Evolutionary conservation across 208 protist species (phyloP).

Genomic region (Tritrichomonas foetus): DNA sequence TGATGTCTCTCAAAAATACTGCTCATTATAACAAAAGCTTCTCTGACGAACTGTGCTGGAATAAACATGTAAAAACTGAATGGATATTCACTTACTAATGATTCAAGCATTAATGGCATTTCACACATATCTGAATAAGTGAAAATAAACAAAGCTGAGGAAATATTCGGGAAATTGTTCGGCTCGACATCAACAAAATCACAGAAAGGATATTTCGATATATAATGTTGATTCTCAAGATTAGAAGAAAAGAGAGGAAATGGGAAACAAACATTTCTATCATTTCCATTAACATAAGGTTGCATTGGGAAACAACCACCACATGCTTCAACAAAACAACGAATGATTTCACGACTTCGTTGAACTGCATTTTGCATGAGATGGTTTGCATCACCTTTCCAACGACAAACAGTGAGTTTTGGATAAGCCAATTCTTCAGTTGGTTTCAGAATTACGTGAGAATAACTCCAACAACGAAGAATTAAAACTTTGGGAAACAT

Average conservation of each 20-base stretch:
- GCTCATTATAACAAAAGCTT: not conserved
- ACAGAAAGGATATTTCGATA: not conserved
- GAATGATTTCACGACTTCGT: not conserved
- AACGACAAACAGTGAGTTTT: too few relatives aligned
- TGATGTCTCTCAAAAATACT: not conserved
- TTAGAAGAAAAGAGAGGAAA: conserved; percentile 32
- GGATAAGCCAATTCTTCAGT: too few relatives aligned
- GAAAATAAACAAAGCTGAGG: not conserved
- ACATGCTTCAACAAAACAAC: not conserved
- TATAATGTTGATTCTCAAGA: not conserved
- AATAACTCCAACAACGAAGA: not conserved
- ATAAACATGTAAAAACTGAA: not conserved
- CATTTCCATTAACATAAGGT: not conserved
- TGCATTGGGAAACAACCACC: not conserved
- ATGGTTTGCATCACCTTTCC: too few relatives aligned
- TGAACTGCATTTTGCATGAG: not conserved
- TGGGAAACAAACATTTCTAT: not conserved
- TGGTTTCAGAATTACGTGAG: too few relatives aligned
- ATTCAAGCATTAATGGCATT: not conserved
- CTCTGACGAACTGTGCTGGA: not conserved
- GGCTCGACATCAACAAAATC: not conserved
- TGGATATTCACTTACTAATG: not conserved
- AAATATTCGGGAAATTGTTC: not conserved
- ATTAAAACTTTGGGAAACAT: not conserved
- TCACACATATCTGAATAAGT: conserved; percentile 23